Base-by-base conservation (phyloP, 306 rosid species). In the Acacia confusa region DNA sequence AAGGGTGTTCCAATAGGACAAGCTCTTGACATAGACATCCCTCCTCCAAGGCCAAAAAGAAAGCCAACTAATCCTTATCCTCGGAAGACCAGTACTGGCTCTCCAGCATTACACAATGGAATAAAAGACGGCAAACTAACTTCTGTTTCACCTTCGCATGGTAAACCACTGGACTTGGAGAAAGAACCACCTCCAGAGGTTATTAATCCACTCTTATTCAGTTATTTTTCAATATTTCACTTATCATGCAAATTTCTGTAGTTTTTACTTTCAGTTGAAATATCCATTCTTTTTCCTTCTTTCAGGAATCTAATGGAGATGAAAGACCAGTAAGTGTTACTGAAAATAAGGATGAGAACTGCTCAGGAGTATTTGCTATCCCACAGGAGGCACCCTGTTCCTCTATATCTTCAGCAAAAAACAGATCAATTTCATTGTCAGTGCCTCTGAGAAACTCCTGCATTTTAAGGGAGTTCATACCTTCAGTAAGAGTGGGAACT, bases 1-100 rank as follows among this genome's bases (percentile, higher is more conserved):
- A 95, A 88, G 86, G 95, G 97, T 44, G 85, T 88, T 84, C 89
- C 97, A 19, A 72, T 87, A 61, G 95, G 95, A 72, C 88, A 90
- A 74, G 84, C 97, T 79, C 82, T 90, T 47, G 95, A 93, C 78
- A 91, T 95, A 83, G 94, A 92, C 67, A 93, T 95, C 66, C 99
- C 99, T 50, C 99, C 99, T 79, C 99, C 99, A 61, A 92, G 97
- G 81, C 97, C 95, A 77, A 95, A 95, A 88, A 89, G 97, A 88
- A 95, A 95, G 82, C 97, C 97, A 73, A 84, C 79, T 84, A 92
- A 90, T 87, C 99, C 97, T 74, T 95, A 95, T 87, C 99, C 99
- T 76, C 92, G 99, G 81, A 95, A 95, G 84, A 87, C 84, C 57
- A 66, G 80, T 71, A 78, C 34, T 40, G 88, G 89, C 76, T 15